Percentiles rank a stretch among this genome's conserved stretches.
These are phyloP conservation scores for Lachancea kluyveri DNA, from an alignment of 805 yeast genomes.

Conservation along the genomic window DNA sequence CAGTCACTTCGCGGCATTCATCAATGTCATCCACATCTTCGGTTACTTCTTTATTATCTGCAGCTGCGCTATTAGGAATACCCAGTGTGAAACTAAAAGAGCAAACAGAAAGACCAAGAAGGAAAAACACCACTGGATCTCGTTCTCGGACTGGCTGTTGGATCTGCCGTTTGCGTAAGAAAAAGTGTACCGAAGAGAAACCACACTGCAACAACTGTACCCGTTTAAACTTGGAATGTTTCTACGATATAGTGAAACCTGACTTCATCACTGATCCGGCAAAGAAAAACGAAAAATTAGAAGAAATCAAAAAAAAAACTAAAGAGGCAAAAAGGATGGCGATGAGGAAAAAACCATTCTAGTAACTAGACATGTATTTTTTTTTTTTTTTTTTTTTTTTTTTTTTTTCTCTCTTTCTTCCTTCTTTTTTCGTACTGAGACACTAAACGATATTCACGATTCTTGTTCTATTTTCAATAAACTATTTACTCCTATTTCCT, in stretches of 20 bases:
- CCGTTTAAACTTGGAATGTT: slow-evolving; percentile 52
- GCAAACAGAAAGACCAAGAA: slow-evolving; percentile 7
- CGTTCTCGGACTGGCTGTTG: slow-evolving; percentile 64
- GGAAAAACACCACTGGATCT: slow-evolving; percentile 21
- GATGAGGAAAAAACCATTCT: slow-evolving; percentile 25
- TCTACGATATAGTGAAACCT: slow-evolving; percentile 46
- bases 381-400: no score
- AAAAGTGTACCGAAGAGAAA: slow-evolving; percentile 61
- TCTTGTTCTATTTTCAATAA: no score
- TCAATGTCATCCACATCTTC: slow-evolving; percentile 6
- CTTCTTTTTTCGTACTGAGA: no score
- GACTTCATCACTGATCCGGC: slow-evolving; percentile 42
- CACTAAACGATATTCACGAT: no score
- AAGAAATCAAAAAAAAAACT: slow-evolving; percentile 44
- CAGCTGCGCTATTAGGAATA: slow-evolving; percentile 7
- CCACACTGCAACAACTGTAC: slow-evolving; percentile 57
- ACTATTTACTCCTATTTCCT: no score
- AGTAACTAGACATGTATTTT: no score
- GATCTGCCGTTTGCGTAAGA: slow-evolving; percentile 71
- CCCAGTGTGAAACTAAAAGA: slow-evolving; percentile 3
- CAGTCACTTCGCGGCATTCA: slow-evolving; percentile 4
- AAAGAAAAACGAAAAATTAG: slow-evolving; percentile 40
- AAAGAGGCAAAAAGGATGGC: slow-evolving; percentile 36
- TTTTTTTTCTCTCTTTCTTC: no score
- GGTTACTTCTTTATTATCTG: slow-evolving; percentile 9